phyloP scores from a whole-genome alignment of 176 grass and related monocot genomes.

The Cymbopogon citratus region DNA sequence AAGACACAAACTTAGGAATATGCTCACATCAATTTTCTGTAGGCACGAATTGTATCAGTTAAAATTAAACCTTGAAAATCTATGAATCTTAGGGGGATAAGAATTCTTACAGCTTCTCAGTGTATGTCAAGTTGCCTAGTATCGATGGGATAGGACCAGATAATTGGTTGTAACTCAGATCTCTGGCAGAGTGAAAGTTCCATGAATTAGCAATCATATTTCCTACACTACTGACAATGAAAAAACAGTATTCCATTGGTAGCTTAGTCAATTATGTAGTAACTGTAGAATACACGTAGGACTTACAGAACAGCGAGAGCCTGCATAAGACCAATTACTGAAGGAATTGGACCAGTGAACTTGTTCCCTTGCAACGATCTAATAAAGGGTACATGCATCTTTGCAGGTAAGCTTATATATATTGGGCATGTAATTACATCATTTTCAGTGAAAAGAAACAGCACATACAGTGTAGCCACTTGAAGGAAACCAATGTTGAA shows the following conservation, averaged over 20 bases:
- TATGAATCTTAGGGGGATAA: neutral
- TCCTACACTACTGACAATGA: neutral
- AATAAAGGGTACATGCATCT: neutral
- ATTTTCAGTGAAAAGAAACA: neutral
- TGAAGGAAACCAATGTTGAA: conserved; percentile 99
- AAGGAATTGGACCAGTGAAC: conserved; percentile 80
- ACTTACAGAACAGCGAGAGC: conserved; percentile 93
- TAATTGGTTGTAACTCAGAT: conserved; percentile 88
- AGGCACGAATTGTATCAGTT: neutral
- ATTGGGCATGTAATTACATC: neutral
- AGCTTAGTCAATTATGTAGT: neutral
- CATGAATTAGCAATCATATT: neutral
- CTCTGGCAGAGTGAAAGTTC: conserved; percentile 32
- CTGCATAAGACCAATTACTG: conserved; percentile 98
- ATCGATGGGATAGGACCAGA: conserved; percentile 80
- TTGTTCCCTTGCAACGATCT: conserved; percentile 97
- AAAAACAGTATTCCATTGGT: neutral
- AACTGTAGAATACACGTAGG: neutral
- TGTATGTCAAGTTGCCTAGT: conserved; percentile 95
- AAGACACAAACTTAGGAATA: neutral
- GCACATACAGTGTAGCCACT: conserved; percentile 89
- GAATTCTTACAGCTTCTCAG: conserved; percentile 88
- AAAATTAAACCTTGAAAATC: neutral
- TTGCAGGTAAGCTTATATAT: neutral
- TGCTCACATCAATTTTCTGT: neutral